Conservation (phyloP, 768 basidiomycete genomes). For the Ephemerocybe angulata region DNA sequence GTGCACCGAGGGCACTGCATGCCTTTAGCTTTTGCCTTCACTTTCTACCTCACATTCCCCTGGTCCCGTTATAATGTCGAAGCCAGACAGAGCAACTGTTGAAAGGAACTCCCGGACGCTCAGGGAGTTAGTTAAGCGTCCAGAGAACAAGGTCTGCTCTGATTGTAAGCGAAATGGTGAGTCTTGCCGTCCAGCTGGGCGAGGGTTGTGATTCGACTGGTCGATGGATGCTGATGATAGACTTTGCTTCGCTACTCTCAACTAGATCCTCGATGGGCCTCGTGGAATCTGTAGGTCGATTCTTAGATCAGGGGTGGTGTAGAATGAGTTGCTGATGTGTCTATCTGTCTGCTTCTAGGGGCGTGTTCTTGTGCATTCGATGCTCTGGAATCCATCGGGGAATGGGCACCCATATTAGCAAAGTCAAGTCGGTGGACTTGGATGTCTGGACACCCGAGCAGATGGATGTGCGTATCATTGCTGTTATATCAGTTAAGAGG, state of each 20-base stretch:
- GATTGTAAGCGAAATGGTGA: conserved; percentile 96
- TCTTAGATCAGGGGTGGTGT: not conserved
- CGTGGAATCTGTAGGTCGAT: conserved; percentile 81
- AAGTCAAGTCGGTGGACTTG: conserved; percentile 95
- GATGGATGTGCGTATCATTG: conserved; percentile 67
- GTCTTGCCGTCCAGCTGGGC: conserved; percentile 21
- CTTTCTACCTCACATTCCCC: conserved; percentile 13
- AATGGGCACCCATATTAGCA: conserved; percentile 98
- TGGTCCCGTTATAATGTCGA: conserved; percentile 30
- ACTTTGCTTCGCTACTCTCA: not conserved
- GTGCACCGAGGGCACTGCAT: not conserved
- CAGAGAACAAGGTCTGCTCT: conserved; percentile 92
- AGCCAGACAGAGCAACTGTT: conserved; percentile 82
- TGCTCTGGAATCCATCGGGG: conserved; percentile 97
- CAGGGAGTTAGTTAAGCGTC: conserved; percentile 80
- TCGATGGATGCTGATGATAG: conserved; percentile 2
- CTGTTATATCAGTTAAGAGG: not conserved
- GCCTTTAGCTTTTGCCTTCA: not conserved
- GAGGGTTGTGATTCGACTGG: conserved; percentile 7
- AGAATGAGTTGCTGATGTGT: not conserved
- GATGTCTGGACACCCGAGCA: conserved; percentile 98
- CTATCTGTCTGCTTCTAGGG: no score
- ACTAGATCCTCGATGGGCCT: conserved; percentile 98
- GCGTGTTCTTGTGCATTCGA: conserved; percentile 92
- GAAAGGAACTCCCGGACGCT: conserved; percentile 76